Evolutionary conservation across 192 early-diverging fungal species (phyloP).

Genomic region (Podila epicladia): DNA sequence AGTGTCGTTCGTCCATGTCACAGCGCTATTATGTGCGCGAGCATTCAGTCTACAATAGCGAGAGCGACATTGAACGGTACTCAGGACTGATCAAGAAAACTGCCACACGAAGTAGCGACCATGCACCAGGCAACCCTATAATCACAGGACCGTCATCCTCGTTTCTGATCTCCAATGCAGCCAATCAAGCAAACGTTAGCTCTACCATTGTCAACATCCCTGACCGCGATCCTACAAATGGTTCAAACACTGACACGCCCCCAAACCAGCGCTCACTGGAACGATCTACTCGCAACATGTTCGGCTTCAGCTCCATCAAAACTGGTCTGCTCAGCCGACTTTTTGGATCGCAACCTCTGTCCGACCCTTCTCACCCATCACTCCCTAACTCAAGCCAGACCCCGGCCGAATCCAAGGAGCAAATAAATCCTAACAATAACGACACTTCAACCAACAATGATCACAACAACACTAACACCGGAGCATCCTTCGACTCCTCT

Average conservation of each 20-base stretch:
- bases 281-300: background rate
- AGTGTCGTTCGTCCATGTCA: too few species aligned
- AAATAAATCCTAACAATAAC: background rate
- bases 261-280: too few species aligned
- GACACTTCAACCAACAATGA: background rate
- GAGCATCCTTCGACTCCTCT: background rate
- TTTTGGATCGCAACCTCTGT: slow-evolving; percentile 10
- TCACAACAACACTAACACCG: background rate
- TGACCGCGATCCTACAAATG: background rate
- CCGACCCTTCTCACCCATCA: background rate
- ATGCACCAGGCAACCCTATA: background rate
- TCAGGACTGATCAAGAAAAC: slow-evolving; percentile 19
- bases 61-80: slow-evolving; percentile 30
- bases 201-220: background rate
- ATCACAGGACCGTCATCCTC: too few species aligned
- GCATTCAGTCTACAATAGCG: background rate
- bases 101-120: background rate
- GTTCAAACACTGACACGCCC: background rate
- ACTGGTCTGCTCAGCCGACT: slow-evolving; percentile 27
- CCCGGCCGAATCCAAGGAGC: background rate
- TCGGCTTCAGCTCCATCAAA: slow-evolving; percentile 19
- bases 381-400: background rate
- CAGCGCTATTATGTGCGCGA: too few species aligned
- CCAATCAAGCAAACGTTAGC: background rate
- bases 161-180: too few species aligned